These are phyloP conservation scores for Hymenoscyphus occultus DNA, from an alignment of 2,329 filamentous ascomycete species.

Conservation along the genomic window DNA sequence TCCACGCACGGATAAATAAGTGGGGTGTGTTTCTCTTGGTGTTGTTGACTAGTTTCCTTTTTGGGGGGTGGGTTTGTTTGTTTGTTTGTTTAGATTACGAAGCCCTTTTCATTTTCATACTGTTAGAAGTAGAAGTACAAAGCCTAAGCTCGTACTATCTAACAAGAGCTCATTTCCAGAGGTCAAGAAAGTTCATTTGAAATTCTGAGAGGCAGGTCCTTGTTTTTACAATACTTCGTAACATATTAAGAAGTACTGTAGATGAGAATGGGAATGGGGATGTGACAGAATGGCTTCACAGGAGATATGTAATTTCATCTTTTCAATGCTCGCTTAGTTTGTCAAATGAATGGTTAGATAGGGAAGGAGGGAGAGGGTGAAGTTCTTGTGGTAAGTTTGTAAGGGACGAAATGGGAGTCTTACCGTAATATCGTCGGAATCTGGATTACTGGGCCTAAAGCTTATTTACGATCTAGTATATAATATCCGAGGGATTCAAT, in stretches of 20 bases:
- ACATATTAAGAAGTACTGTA: rapidly evolving
- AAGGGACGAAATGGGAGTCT: no score
- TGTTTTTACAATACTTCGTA: background rate
- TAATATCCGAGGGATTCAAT: no score
- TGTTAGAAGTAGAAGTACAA: no score
- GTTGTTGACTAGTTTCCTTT: background rate
- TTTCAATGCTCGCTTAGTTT: background rate
- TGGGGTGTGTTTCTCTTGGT: background rate
- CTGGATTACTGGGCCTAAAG: no score
- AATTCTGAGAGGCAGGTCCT: background rate
- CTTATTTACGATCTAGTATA: no score
- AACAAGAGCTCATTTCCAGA: no score
- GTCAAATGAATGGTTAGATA: background rate
- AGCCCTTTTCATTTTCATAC: no score
- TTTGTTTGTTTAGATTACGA: background rate
- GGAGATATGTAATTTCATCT: background rate
- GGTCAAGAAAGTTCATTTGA: no score
- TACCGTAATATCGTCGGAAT: no score
- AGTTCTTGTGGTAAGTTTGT: no score
- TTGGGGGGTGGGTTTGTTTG: background rate
- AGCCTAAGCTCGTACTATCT: no score
- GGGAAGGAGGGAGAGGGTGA: background rate
- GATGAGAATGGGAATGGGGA: background rate
- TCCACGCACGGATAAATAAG: no score
- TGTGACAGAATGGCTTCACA: background rate